Evolutionary conservation across 768 basidiomycete genomes (phyloP), one percentile per base, ranked within the genome.

Genomic region (Hydnomerulius pinastri): DNA sequence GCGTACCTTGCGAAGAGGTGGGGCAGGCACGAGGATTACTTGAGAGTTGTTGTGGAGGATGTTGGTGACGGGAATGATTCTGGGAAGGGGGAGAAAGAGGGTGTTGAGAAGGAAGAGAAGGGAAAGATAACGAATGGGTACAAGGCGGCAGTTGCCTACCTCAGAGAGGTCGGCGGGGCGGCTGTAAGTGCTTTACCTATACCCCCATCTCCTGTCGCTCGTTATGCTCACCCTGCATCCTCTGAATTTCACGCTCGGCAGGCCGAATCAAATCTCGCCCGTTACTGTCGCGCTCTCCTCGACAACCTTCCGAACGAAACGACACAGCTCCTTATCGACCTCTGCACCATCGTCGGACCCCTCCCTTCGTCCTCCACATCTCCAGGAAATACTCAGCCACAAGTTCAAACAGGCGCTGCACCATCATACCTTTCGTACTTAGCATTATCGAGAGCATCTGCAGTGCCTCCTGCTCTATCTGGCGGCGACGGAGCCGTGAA

Each of bases 1-100:
- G 83, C 85, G 1, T 98, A 95, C 64, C 79, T 99, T 13, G 96
- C 97, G 17, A 85, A 85, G 71, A 91, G 92, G 64, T 98, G 93
- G 68, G 84, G 87, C 25, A 72, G 90, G 18, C 93, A 98, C 57
- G 92, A 95, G 60, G 96, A 98, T 57, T 98, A 93, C 68, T 68
- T 99, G 33, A 77, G 91, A 50, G 95, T 98, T 41, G 87, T 94
- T 69, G 89, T 99, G 41, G 95, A 98, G 68, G 97, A 98, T 70
- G 84, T 87, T 1, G 85, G 81, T 11, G 41, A 51, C 10, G 58
- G 58, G 20, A 43, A 40, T 25, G 37, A 35, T 5, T 49, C 51
- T 4, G 12, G 18, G n/a, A 60, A 52, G 35, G 37, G 29, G 15
- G 24, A 25, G 17, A 42, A 36, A n/a, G 41, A 36, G 6, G 40